Evolutionary conservation across 140 eudicot genomes (phyloP).

Genomic region (Anethum foeniculum): DNA sequence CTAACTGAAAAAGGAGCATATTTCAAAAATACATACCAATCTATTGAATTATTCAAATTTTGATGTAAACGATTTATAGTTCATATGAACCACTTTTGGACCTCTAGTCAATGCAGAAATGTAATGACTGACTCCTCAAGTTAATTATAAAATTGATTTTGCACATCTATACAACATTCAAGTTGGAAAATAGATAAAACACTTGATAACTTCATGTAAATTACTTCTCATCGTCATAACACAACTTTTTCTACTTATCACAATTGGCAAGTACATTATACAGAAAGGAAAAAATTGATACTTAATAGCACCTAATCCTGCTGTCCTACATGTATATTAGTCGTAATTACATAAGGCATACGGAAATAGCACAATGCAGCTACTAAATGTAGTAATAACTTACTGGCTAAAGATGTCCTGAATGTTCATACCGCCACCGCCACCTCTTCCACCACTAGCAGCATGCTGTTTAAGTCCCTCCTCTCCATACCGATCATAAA

Average conservation of each 20-base stretch:
- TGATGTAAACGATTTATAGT: too few species aligned
- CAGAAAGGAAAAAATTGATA: not conserved
- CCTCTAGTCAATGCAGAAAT: not conserved
- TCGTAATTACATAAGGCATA: not conserved
- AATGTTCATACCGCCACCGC: constrained; percentile 96
- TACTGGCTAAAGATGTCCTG: constrained; percentile 87
- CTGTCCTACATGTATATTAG: not conserved
- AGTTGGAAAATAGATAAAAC: not conserved
- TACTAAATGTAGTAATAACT: constrained; percentile 19
- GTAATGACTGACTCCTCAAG: not conserved
- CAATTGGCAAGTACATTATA: not conserved
- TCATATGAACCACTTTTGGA: not conserved
- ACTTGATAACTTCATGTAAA: not conserved
- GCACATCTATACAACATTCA: not conserved
- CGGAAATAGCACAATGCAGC: not conserved
- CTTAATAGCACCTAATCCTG: not conserved
- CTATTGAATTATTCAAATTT: too few species aligned
- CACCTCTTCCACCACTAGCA: constrained; percentile 84
- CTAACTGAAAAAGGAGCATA: too few species aligned
- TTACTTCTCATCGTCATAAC: not conserved
- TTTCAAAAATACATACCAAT: too few species aligned
- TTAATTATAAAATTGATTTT: not conserved
- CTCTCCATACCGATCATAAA: constrained; percentile 90
- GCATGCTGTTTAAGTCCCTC: constrained; percentile 96
- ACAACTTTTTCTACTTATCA: not conserved